Percentiles rank a stretch among this genome's conserved stretches.
These are phyloP conservation scores for Lecanicillium sp. DNA, from an alignment of 2,329 filamentous ascomycete species.

Conservation along the genomic window DNA sequence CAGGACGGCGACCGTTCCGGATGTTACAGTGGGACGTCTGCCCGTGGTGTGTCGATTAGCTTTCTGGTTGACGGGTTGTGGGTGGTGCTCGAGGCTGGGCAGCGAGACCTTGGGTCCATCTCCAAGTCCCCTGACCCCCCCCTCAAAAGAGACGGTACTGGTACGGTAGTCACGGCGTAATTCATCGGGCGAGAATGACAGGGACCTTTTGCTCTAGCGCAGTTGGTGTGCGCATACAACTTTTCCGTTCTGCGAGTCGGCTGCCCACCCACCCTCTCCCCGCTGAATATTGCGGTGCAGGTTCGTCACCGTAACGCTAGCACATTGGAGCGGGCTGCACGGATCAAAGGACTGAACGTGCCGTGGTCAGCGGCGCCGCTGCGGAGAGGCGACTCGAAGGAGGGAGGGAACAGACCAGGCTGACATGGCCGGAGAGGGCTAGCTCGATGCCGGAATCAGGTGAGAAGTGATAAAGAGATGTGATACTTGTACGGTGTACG, in stretches of 20 bases:
- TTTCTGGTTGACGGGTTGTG: background rate
- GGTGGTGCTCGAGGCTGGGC: background rate
- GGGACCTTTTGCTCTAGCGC: constrained; percentile 8
- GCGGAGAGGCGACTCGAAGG: background rate
- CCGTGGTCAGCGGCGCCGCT: constrained; percentile 3
- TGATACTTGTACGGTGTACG: too few relatives aligned
- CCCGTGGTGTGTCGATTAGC: constrained; percentile 20
- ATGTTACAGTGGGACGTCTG: constrained; percentile 20
- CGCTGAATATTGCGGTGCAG: constrained; percentile 1
- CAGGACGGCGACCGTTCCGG: constrained; percentile 24
- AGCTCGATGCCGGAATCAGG: background rate
- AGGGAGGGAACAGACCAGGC: background rate
- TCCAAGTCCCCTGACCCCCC: too few relatives aligned
- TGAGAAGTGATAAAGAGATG: background rate
- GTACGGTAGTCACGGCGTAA: background rate
- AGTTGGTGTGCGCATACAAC: background rate
- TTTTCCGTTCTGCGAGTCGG: background rate
- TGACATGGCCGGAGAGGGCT: constrained; percentile 5
- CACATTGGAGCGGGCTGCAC: constrained; percentile 6
- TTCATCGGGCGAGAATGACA: constrained; percentile 3
- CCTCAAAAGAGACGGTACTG: background rate
- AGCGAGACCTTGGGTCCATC: background rate
- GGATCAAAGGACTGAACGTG: constrained; percentile 12
- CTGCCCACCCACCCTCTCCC: constrained; percentile 5
- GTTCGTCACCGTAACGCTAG: constrained; percentile 7